These are phyloP conservation scores for Fusarium xyrophilum DNA, from an alignment of 2,329 filamentous ascomycete genomes.

Conservation along the genomic window DNA sequence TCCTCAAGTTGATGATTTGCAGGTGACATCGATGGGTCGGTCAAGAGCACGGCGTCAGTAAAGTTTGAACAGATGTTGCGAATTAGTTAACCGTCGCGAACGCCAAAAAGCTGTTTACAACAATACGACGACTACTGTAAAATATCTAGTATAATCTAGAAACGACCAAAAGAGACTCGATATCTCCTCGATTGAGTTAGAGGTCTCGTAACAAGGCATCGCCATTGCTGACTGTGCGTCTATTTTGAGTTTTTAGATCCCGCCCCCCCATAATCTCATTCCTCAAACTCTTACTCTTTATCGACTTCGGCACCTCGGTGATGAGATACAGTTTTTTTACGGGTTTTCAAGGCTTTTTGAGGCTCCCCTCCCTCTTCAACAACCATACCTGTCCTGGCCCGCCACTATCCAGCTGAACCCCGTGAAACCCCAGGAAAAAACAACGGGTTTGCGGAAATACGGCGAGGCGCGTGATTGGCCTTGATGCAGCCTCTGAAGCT, in stretches of 20 bases:
- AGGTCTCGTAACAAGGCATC: neutral
- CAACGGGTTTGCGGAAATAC: conserved; percentile 5
- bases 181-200: neutral
- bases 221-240: neutral
- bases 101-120: neutral
- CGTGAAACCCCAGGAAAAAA: neutral
- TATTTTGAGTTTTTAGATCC: neutral
- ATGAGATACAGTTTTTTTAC: neutral
- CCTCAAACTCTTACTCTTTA: neutral
- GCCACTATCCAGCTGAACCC: conserved; percentile 13
- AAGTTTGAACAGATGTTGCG: neutral
- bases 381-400: neutral
- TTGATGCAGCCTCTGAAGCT: neutral
- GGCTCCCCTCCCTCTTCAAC: conserved; percentile 1
- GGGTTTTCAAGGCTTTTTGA: conserved; percentile 13
- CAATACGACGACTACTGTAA: neutral
- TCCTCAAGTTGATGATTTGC: fast-evolving
- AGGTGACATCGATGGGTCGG: fast-evolving
- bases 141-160: too few species aligned
- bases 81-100: neutral
- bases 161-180: neutral
- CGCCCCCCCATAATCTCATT: neutral
- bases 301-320: conserved; percentile 8
- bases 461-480: conserved; percentile 16
- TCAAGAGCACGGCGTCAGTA: fast-evolving